These are phyloP conservation scores for Helicostylum pulchrum DNA, from an alignment of 192 early-diverging fungal species.

Conservation along the genomic window DNA sequence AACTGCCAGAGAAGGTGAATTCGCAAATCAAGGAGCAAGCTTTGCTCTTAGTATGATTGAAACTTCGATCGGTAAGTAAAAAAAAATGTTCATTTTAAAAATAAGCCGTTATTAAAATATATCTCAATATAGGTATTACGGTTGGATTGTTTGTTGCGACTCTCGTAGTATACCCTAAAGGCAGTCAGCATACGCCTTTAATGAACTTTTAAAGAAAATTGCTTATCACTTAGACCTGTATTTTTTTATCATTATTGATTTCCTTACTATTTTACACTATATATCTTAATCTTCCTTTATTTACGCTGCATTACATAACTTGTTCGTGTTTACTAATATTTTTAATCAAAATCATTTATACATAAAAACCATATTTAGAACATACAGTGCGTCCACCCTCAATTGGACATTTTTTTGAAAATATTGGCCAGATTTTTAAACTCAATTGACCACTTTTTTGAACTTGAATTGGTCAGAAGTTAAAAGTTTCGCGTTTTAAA, in stretches of 20 bases:
- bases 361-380: too few species aligned
- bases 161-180: conserved; percentile 57
- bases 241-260: background rate
- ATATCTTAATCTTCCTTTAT: too few species aligned
- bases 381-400: too few species aligned
- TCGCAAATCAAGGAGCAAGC: conserved; percentile 37
- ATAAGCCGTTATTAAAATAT: background rate
- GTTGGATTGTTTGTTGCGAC: conserved; percentile 68
- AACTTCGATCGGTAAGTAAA: conserved; percentile 27
- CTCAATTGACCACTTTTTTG: too few species aligned
- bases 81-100: too few species aligned
- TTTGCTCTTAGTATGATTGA: conserved; percentile 51
- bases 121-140: conserved; percentile 39
- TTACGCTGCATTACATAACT: too few species aligned
- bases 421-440: too few species aligned
- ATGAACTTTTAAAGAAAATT: conserved; percentile 27
- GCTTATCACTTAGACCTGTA: background rate
- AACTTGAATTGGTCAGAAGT: too few species aligned
- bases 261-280: too few species aligned
- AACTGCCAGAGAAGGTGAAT: conserved; percentile 1
- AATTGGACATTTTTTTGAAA: too few species aligned
- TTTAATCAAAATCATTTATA: too few species aligned
- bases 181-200: conserved; percentile 43
- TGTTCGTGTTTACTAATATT: background rate
- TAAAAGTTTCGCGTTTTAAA: too few species aligned